Conservation (phyloP, 371 early-diverging fungal species). For the Mucor racemosus region DNA sequence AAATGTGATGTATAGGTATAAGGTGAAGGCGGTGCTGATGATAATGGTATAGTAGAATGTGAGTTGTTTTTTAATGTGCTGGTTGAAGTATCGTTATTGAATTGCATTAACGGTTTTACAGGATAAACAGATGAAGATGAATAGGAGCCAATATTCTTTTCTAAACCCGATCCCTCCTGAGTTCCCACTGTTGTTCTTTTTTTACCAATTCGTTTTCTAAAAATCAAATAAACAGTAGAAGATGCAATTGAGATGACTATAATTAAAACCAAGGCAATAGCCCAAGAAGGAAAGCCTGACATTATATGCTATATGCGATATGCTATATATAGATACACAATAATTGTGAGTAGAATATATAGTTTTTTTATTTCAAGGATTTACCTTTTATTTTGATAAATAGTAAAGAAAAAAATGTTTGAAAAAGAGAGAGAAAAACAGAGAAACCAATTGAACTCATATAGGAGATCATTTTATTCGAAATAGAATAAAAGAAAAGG, state of each 20-base stretch:
- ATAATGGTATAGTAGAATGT: conserved; percentile 4
- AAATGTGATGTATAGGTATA: conserved; percentile 1
- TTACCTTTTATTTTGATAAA: neutral
- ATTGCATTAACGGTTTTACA: conserved; percentile 8
- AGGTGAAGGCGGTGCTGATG: neutral
- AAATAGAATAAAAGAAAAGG: neutral
- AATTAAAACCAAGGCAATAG: conserved; percentile 27
- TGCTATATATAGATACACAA: no score
- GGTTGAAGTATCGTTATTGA: conserved; percentile 7
- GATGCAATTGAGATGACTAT: conserved; percentile 14
- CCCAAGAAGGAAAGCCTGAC: conserved; percentile 26
- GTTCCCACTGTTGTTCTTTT: conserved; percentile 18
- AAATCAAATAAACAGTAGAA: conserved; percentile 13
- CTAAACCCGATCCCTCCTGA: conserved; percentile 2
- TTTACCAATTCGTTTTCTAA: conserved; percentile 12
- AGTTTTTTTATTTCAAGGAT: neutral
- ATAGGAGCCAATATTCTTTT: conserved; percentile 4
- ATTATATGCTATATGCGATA: neutral
- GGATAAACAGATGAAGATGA: conserved; percentile 12
- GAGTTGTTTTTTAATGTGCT: neutral
- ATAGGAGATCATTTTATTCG: conserved; percentile 7
- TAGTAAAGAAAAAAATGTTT: neutral
- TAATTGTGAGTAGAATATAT: neutral
- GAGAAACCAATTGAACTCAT: neutral
- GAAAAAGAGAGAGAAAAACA: neutral